These are phyloP conservation scores for Rugosomyces carneus DNA, from an alignment of 1,284 basidiomycete species.

Conservation along the genomic window DNA sequence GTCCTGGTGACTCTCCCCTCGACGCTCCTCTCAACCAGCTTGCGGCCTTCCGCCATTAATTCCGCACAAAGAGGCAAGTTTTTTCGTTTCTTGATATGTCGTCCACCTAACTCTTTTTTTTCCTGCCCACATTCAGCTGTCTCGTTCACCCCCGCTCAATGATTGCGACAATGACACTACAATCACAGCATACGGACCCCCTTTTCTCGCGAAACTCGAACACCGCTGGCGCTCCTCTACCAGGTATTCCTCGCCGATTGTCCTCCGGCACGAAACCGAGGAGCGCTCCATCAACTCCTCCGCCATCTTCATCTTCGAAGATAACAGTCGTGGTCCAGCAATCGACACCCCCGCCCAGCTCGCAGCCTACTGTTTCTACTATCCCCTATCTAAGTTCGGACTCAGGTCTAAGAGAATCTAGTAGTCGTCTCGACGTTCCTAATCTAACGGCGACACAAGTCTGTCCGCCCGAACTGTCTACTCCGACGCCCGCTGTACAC, in stretches of 20 bases:
- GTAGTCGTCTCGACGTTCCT: conserved; percentile 16
- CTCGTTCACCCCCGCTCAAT: neutral
- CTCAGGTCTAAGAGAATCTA: conserved; percentile 11
- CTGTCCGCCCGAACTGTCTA: conserved; percentile 35
- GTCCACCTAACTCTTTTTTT: neutral
- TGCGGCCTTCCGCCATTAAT: neutral
- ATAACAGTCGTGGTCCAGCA: conserved; percentile 28
- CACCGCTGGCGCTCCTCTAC: conserved; percentile 48
- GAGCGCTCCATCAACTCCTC: conserved; percentile 12
- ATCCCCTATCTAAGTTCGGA: conserved; percentile 29
- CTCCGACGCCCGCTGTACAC: conserved; percentile 35
- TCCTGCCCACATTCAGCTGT: neutral
- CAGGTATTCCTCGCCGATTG: conserved; percentile 45
- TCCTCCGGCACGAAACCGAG: conserved; percentile 21
- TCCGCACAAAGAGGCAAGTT: neutral
- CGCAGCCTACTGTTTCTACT: neutral
- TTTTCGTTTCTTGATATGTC: neutral
- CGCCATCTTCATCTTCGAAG: conserved; percentile 14
- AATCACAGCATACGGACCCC: conserved; percentile 8
- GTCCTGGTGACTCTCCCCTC: neutral
- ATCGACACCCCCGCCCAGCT: conserved; percentile 14
- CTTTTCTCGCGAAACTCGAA: conserved; percentile 42
- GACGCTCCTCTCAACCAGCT: neutral
- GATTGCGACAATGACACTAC: neutral
- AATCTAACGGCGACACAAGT: conserved; percentile 5